Evolutionary conservation across 2,329 filamentous ascomycete genomes (phyloP), one percentile per base, ranked within the genome.

Genomic region (Colletotrichum cereale): DNA sequence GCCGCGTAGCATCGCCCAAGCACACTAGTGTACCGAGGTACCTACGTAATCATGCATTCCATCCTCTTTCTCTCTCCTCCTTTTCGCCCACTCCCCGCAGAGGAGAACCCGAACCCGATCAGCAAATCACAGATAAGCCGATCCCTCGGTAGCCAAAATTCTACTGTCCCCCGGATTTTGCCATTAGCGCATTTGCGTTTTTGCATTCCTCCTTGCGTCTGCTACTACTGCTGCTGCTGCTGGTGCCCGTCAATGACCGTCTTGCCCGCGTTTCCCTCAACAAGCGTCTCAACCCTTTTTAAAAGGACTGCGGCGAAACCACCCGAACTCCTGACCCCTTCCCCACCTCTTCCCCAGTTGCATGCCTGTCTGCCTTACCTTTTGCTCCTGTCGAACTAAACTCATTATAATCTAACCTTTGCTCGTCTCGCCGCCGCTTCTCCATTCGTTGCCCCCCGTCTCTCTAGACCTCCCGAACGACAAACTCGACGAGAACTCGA

Each of bases 281-380:
- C 69, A 71, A 71, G 69, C 69, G 67, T 71, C 48, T 55, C 70
- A 72, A 72, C 70, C 48, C 61, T 62, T 72, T 72, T 63, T 62
- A 68, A 68, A 68, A 71, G 21, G 50, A 63, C 55, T 53, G 56
- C 34, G 63, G 64, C 64, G 68, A 71, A 63, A 72, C 69, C 58
- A 64, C 69, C 69, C 65, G 69, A 72, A 72, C 69, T 72, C 42
- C 56, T 67, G 24, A 38, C 34, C 61, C 34, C 21, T 38, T 36
- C 34, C 53, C 38, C 29, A 40, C 55, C 50, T 10, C 26, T 34
- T 21, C 18, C 50, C 38, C 44, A 26, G 16, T 12, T 55, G 26
- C 61, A 63, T 63, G 48, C 61, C 24, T 63, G 34, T 26, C 26
- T 24, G 47, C n/a, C 55, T 44, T 26, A 57, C 34, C 26, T 34